phyloP scores from a whole-genome alignment of 139 green algal species.

The Picochlorum costavermella region DNA sequence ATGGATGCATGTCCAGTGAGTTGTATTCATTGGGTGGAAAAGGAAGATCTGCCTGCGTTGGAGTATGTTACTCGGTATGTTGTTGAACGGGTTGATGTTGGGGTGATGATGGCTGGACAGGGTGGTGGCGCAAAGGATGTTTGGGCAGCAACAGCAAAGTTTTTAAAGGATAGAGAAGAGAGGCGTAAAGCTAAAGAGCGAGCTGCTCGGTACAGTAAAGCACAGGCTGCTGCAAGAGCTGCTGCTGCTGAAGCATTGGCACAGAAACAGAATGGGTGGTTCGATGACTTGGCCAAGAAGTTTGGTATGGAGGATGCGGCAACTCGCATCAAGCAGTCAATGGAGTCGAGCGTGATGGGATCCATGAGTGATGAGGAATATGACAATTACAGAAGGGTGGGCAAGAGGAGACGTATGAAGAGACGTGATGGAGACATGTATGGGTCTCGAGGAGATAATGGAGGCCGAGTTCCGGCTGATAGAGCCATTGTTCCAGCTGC shows the following conservation, averaged over 20 bases:
- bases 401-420: conserved; percentile 5
- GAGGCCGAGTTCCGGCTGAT: conserved; percentile 19
- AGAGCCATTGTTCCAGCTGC: conserved; percentile 17
- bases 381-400: conserved; percentile 9
- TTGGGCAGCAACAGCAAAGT: conserved; percentile 27
- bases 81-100: conserved; percentile 52
- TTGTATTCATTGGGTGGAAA: conserved; percentile 84
- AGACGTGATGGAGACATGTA: conserved; percentile 4
- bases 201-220: conserved; percentile 37
- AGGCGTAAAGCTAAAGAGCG: conserved; percentile 34
- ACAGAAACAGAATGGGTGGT: conserved; percentile 21
- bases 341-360: background rate
- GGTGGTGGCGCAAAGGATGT: conserved; percentile 33
- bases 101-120: conserved; percentile 70
- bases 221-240: conserved; percentile 45
- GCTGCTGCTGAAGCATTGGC: conserved; percentile 22
- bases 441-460: conserved; percentile 3
- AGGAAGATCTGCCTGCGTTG: conserved; percentile 57
- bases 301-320: conserved; percentile 13
- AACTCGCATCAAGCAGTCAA: background rate
- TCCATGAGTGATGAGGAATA: conserved; percentile 22
- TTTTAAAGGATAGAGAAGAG: conserved; percentile 37
- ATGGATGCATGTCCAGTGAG: conserved; percentile 72
- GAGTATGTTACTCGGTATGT: conserved; percentile 69
- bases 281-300: conserved; percentile 10